Base-by-base conservation (phyloP, 2,329 filamentous ascomycete genomes). In the Plectosphaerella sp. region DNA sequence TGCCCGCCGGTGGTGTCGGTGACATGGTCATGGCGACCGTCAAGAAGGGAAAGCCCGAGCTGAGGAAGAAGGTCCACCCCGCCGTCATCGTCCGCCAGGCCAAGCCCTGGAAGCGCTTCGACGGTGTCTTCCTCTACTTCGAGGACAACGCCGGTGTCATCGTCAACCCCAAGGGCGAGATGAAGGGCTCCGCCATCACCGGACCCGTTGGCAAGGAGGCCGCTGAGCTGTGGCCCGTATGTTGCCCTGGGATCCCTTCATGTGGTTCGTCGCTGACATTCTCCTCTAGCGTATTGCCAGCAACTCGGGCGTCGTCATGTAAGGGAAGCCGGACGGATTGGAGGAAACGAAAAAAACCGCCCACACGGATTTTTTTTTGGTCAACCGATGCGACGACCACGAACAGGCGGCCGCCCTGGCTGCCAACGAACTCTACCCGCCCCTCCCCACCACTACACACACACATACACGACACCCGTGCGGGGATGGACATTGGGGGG, bases 1-100 rank as follows among this genome's bases (percentile, higher is more conserved):
- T 99, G 71, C 93, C 93, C 66, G 93, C 94, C 70, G 94, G 89
- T 66, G 94, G 94, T 85, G 93, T 97, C 68, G 94, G 94, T 70
- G 94, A 97, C 84, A 97, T 97, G 94, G 94, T 97, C 74, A 97
- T 99, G 92, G 93, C 93, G 64, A 97, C 94, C 64, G 94, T 97
- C 81, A 97, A 99, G 91, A 97, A 99, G 90, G 94, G 95, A 81
- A 99, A 99, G 91, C 95, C 95, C 61, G 95, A 99, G 81, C 83
- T 99, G 72, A 86, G 95, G 79, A 99, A 99, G 90, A 99, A 99
- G 89, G 94, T 99, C 77, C 96, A 99, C 91, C 94, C 94, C 67
- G 94, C 94, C 71, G 93, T 99, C 73, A 94, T 99, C 72, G 93
- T 97, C 75, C 84, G 94, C 76, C 94, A 97, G 83, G 89, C 88